Base-by-base conservation (phyloP, 768 basidiomycete genomes). In the Boletus barrowsii region DNA sequence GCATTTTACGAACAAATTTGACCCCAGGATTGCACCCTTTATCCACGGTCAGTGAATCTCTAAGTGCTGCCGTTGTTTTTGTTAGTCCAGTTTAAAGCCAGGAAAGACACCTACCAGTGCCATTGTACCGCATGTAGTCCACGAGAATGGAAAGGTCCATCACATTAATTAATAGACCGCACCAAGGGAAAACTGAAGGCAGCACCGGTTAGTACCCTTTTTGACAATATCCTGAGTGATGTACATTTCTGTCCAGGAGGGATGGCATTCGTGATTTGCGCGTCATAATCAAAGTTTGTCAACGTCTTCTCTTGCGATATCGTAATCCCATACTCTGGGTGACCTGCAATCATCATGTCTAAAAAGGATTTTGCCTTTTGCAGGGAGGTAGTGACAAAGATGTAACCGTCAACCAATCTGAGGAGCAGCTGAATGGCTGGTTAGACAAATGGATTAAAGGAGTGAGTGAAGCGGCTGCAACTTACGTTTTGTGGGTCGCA, bases 241-340 rank as follows among this genome's bases (percentile, higher is more conserved):
- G 58, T 66, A 77, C 82, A 64, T 70, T 68, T 70, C 55, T 80
- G 77, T 32, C 68, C 66, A 1, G 78, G 76, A 46, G 75, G 75
- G 6, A 77, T 76, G n/a, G 82, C 75, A 57, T 82, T 86, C 63
- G 79, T 73, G 26, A 83, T 68, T 57, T 81, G 67, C 10, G 71
- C 68, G 56, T 76, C 80, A 61, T 82, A 74, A 56, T 89, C 86
- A 65, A 98, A 97, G 63, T 93, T 97, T 5, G 88, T 82, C 51
- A 94, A 66, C 0, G 93, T 96, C 74, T 99, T 99, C 52, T 93
- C 90, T 42, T 77, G 77, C 18, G 93, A 86, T 48, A 98, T 88
- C 67, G 83, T 90, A 57, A 94, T 97, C 0, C 97, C 97, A 64
- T 98, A 98, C 63, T 94, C 91, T 4, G 91, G 90, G 58, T 96